Evolutionary conservation across 257 asterid species (phyloP), one percentile per base, ranked within the genome.

Genomic region (Misopates orontium): DNA sequence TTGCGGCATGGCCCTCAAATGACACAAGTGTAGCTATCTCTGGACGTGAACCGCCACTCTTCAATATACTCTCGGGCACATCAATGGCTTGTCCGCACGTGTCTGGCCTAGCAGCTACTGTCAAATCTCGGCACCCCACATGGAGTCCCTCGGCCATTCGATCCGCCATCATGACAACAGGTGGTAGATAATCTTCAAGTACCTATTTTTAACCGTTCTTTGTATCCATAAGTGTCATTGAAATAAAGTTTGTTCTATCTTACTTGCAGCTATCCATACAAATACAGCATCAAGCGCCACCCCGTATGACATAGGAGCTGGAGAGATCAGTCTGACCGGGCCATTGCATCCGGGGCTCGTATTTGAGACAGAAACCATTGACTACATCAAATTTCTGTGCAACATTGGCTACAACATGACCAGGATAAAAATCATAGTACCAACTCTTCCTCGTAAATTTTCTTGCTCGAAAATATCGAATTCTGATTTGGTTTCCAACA

Each of bases 31-130:
- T 57, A 50, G 70, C 74, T 9, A 56, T 87, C 3, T 54, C 79
- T 0, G 77, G 69, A 18, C 75, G 56, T 62, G 77, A 81, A 13
- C 73, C 77, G 14, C 80, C 85, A 0, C 56, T 49, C 62, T 91
- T 78, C 71, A 21, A 77, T 81, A 56, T 89, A 48, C 71, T 83
- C 41, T 89, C 98, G 0, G 96, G 98, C 28, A 91, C 98, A 16
- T 91, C 98, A 42, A 89, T 89, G 98, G 52, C 97, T 10, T 85
- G 95, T 69, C 97, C 97, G 4, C 96, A 89, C 50, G 91, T 81
- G 31, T 84, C 95, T 0, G 97, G 89, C 1, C 73, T 92, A 36
- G 97, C 80, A 15, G 97, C 95, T 6, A 8, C 67, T 0, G 78
- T 92, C 52, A 89, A 82, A 76, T 79, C 95, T 53, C 84, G 73